Conservation (phyloP, 805 yeast species). For the Kuraishia cidri region DNA sequence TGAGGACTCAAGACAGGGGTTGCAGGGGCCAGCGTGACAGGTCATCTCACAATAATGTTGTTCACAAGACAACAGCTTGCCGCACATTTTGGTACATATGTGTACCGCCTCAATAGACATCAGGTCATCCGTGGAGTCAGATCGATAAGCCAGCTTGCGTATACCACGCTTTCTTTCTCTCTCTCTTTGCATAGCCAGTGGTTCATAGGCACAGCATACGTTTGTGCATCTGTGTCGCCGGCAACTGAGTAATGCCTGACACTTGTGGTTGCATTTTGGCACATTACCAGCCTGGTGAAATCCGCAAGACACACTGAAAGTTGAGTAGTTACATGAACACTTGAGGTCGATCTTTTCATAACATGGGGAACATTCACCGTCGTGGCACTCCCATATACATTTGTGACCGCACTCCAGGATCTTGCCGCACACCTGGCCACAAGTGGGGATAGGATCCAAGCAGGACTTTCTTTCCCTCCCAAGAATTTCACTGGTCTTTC, state of each 20-base stretch:
- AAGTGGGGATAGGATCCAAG: slow-evolving; percentile 72
- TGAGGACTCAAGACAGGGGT: slow-evolving; percentile 74
- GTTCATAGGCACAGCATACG: slow-evolving; percentile 65
- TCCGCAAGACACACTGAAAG: slow-evolving; percentile 56
- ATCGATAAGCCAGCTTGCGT: slow-evolving; percentile 27
- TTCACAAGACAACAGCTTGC: slow-evolving; percentile 53
- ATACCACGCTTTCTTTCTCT: slow-evolving; percentile 38
- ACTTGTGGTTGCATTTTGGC: slow-evolving; percentile 64
- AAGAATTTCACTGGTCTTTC: slow-evolving; percentile 27
- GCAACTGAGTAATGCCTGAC: slow-evolving; percentile 70
- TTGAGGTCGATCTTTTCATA: slow-evolving; percentile 34
- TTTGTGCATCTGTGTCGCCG: slow-evolving; percentile 69
- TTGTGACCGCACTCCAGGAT: slow-evolving; percentile 60
- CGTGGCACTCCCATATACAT: slow-evolving; percentile 68
- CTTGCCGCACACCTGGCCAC: slow-evolving; percentile 59
- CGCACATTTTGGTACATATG: slow-evolving; percentile 62
- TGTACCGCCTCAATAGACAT: slow-evolving; percentile 65
- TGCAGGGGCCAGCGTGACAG: slow-evolving; percentile 77
- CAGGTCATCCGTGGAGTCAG: slow-evolving; percentile 31
- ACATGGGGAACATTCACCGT: slow-evolving; percentile 69
- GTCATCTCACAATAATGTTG: slow-evolving; percentile 57
- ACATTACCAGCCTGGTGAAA: slow-evolving; percentile 37
- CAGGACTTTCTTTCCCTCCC: slow-evolving; percentile 42
- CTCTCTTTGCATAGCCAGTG: slow-evolving; percentile 45
- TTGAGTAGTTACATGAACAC: slow-evolving; percentile 56